Conservation (phyloP, 2,329 filamentous ascomycete species). For the Trichoderma hamatum region DNA sequence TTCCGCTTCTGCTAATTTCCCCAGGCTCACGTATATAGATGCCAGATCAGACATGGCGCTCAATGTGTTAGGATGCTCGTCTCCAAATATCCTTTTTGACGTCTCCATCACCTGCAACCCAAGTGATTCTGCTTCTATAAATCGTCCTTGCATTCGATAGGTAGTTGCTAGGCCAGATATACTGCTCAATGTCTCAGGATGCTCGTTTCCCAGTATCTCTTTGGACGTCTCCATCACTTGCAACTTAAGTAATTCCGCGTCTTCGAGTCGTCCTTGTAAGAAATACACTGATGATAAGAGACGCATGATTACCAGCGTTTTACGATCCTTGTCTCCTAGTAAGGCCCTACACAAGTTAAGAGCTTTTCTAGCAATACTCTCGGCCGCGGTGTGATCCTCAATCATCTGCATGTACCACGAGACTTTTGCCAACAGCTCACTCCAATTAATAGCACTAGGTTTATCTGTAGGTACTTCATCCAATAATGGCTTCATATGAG, state of each 20-base stretch:
- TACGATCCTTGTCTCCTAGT: background rate
- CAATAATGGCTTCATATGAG: background rate
- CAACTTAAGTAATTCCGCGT: background rate
- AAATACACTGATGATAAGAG: background rate
- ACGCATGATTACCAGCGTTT: background rate
- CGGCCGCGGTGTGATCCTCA: background rate
- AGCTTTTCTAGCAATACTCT: background rate
- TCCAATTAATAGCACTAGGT: background rate
- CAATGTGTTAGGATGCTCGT: background rate
- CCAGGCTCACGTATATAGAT: background rate
- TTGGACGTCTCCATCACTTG: background rate
- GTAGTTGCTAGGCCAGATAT: background rate
- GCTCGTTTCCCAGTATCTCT: background rate
- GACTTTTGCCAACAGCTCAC: background rate
- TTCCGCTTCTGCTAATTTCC: background rate
- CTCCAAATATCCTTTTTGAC: background rate
- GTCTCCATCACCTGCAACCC: background rate
- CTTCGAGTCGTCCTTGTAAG: background rate
- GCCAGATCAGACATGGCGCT: background rate
- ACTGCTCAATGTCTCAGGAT: background rate
- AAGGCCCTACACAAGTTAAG: no score
- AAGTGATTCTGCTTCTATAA: background rate
- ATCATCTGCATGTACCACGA: background rate
- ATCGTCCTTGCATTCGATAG: background rate
- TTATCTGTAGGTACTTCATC: background rate